Evolutionary conservation across 1,284 basidiomycete genomes (phyloP).

Genomic region (Microbotryomycetes sp.): DNA sequence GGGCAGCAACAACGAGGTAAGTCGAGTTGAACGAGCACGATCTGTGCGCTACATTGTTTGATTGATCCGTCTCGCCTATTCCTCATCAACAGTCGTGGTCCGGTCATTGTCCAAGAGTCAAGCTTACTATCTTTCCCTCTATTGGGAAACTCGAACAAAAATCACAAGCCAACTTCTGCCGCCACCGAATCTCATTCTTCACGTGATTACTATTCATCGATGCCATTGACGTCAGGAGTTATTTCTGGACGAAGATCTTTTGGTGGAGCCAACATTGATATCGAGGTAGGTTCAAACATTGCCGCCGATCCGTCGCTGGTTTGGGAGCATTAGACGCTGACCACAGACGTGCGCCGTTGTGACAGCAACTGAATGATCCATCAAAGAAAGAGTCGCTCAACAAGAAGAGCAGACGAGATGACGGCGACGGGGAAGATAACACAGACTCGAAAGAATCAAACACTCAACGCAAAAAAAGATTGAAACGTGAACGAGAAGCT

Average conservation of each 20-base stretch:
- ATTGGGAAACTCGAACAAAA: conserved; percentile 2
- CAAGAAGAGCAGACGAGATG: not conserved
- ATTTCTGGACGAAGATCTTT: conserved; percentile 25
- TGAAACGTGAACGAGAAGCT: not conserved
- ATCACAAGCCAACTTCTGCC: not conserved
- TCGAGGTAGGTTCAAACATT: conserved; percentile 15
- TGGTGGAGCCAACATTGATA: conserved; percentile 28
- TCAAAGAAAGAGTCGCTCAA: not conserved
- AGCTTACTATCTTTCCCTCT: conserved; percentile 6
- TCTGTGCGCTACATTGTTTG: too few species aligned
- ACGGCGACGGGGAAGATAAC: too few species aligned
- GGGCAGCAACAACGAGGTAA: too few species aligned
- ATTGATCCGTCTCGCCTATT: too few species aligned
- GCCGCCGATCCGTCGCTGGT: not conserved
- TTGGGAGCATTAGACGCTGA: too few species aligned
- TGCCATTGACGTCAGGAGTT: conserved; percentile 25
- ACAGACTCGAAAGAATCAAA: not conserved
- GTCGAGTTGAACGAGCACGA: too few species aligned
- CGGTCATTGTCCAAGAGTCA: not conserved
- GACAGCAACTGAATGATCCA: conserved; percentile 27
- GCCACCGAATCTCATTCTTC: not conserved
- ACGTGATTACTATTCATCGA: conserved; percentile 16
- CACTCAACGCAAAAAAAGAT: not conserved
- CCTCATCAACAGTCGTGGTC: not conserved
- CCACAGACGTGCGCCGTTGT: too few species aligned